Percentiles rank a stretch among this genome's conserved stretches.
These are phyloP conservation scores for Articulospora tetracladia DNA, from an alignment of 495 filamentous ascomycete species.

Conservation along the genomic window DNA sequence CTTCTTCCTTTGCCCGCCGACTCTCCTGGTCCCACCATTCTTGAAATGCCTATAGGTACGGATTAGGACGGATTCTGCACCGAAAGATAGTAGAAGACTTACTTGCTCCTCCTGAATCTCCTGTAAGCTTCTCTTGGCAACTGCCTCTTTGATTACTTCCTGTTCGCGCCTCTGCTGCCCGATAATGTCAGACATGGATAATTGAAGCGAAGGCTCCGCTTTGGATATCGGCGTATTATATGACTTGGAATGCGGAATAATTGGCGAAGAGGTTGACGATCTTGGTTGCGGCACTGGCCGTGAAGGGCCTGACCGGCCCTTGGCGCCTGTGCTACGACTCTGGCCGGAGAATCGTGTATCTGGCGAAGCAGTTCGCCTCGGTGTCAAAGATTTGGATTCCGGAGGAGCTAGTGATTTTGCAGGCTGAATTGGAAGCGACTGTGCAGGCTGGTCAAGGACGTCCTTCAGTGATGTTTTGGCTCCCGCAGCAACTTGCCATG, in stretches of 20 bases:
- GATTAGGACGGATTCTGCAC: not conserved
- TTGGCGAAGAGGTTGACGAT: constrained; percentile 17
- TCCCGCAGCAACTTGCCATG: constrained; percentile 63
- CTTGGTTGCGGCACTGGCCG: constrained; percentile 8
- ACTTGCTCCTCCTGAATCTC: constrained; percentile 94
- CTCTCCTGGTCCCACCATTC: constrained; percentile 98
- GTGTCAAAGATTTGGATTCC: constrained; percentile 13
- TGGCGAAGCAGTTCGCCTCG: constrained; percentile 46
- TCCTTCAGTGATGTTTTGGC: constrained; percentile 31
- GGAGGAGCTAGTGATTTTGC: constrained; percentile 12
- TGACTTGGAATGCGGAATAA: constrained; percentile 46
- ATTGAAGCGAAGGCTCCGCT: constrained; percentile 55
- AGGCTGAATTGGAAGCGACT: constrained; percentile 28
- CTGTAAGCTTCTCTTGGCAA: constrained; percentile 76
- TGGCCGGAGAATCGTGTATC: constrained; percentile 54
- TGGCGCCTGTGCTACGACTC: constrained; percentile 20
- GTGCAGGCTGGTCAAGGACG: constrained; percentile 30
- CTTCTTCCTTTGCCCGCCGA: constrained; percentile 60
- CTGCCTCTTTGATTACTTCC: constrained; percentile 75
- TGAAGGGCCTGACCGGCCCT: constrained; percentile 1
- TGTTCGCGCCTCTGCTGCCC: constrained; percentile 83
- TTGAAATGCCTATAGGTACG: constrained; percentile 60
- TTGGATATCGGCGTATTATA: constrained; percentile 28
- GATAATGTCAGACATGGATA: constrained; percentile 85
- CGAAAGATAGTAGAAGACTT: not conserved